These are phyloP conservation scores for Fabrea salina DNA, from an alignment of 169 alveolate genomes.

Conservation along the genomic window DNA sequence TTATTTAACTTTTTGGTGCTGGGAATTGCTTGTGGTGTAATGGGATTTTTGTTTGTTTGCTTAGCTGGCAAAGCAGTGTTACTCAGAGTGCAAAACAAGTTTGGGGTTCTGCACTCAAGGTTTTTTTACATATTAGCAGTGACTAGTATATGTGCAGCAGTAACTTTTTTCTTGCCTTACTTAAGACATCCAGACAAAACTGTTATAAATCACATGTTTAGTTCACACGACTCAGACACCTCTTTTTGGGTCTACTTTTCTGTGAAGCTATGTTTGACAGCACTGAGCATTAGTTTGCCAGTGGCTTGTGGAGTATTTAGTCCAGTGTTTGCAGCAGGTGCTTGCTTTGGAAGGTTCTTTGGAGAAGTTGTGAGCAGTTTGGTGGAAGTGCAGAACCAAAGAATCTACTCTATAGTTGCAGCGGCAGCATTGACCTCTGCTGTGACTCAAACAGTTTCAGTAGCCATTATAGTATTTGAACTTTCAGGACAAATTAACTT, in stretches of 20 bases:
- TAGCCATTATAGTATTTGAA: constrained; percentile 78
- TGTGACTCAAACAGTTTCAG: constrained; percentile 71
- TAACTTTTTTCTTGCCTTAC: constrained; percentile 56
- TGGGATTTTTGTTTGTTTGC: constrained; percentile 63
- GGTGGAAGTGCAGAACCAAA: not conserved
- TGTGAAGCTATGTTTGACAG: constrained; percentile 56
- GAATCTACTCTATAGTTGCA: constrained; percentile 73
- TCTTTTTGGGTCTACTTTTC: constrained; percentile 42
- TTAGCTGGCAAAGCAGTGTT: not conserved
- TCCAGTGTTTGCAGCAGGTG: constrained; percentile 74
- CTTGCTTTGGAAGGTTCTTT: constrained; percentile 69
- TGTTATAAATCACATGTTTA: constrained; percentile 53
- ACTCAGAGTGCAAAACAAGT: not conserved
- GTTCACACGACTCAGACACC: constrained; percentile 39
- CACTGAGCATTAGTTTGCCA: constrained; percentile 60
- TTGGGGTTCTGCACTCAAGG: not conserved
- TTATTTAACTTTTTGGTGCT: constrained; percentile 47
- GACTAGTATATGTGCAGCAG: constrained; percentile 42
- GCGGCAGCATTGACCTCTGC: constrained; percentile 72
- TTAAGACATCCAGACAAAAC: constrained; percentile 56
- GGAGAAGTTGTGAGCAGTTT: constrained; percentile 52
- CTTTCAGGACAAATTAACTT: constrained; percentile 63
- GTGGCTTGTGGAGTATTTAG: constrained; percentile 75
- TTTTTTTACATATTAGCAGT: constrained; percentile 30
- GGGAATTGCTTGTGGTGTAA: constrained; percentile 59